Conservation (phyloP, 2,329 filamentous ascomycete species). For the Penicillium sp. region DNA sequence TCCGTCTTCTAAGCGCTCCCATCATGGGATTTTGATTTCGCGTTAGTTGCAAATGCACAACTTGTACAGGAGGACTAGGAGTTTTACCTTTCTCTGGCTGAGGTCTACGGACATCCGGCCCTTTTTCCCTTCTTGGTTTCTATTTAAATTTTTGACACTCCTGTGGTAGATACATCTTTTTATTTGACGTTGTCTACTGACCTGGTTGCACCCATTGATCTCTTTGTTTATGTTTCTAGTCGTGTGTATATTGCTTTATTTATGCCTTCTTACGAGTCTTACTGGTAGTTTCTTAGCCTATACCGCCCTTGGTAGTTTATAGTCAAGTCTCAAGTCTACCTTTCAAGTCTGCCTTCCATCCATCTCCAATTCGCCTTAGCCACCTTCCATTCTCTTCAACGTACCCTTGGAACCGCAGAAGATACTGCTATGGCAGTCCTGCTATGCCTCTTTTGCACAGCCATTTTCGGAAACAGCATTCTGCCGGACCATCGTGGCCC, state of each 20-base stretch:
- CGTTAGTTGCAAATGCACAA: slow-evolving; percentile 21
- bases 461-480: too few species aligned
- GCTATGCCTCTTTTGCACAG: too few species aligned
- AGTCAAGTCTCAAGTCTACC: too few species aligned
- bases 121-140: slow-evolving; percentile 20
- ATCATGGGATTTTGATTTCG: slow-evolving; percentile 14
- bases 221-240: slow-evolving; percentile 22
- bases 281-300: background rate
- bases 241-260: slow-evolving; percentile 27
- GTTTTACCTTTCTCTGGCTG: slow-evolving; percentile 19
- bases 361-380: too few species aligned
- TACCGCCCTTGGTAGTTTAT: too few species aligned
- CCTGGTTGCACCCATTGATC: slow-evolving; percentile 24
- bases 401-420: too few species aligned
- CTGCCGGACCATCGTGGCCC: too few species aligned
- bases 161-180: slow-evolving; percentile 33
- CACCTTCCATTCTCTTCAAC: too few species aligned
- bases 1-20: slow-evolving; percentile 49
- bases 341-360: too few species aligned
- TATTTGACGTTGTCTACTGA: slow-evolving; percentile 34
- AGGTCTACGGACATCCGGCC: slow-evolving; percentile 2
- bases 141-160: slow-evolving; percentile 27
- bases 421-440: too few species aligned
- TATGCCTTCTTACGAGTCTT: slow-evolving; percentile 23
- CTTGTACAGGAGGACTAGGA: slow-evolving; percentile 30